Evolutionary conservation across 306 rosid species (phyloP), one percentile per base, ranked within the genome.

Genomic region (Inga leiocalycina): DNA sequence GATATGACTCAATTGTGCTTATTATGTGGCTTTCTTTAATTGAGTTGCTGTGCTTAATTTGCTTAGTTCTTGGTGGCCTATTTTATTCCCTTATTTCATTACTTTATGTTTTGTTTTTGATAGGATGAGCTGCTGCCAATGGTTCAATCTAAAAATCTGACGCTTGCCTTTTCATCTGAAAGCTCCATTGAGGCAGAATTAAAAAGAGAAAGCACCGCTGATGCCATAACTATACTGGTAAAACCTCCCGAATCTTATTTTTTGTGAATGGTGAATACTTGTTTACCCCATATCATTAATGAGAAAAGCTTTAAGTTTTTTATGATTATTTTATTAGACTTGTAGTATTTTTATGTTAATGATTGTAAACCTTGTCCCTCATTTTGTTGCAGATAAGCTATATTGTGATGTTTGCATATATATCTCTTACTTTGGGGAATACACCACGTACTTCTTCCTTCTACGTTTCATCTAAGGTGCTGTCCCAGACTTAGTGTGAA

Each of bases 161-260:
- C 98, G 8, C 93, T 96, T 78, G 87, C 99, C 39, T 96, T 96
- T 88, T 96, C 99, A 61, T 94, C 99, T 74, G 99, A 96, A 90
- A 94, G 98, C 91, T 96, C 99, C 71, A 81, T 96, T 71, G 98
- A 96, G 87, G 98, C 94, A 89, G 99, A 96, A 85, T 87, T 96
- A 80, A 92, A 96, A 89, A 87, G 98, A 88, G 99, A 96, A 85
- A 96, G 99, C 85, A 90, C 97, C 46, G 94, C 98, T 49, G 99
- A 96, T 84, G 97, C 89, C 80, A 94, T 96, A 81, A 96, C 99
- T 17, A 96, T 96, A 80, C 46, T 94, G 94, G 99, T 94, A 84
- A 82, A 90, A 79, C 74, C 67, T 78, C 78, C 75, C 74, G 27
- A 69, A 61, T 43, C 39, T 39, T 71, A 35, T 78, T 83, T 10